Evolutionary conservation across 805 yeast genomes (phyloP), one percentile per base, ranked within the genome.

Genomic region (Metschnikowia gelsemii): DNA sequence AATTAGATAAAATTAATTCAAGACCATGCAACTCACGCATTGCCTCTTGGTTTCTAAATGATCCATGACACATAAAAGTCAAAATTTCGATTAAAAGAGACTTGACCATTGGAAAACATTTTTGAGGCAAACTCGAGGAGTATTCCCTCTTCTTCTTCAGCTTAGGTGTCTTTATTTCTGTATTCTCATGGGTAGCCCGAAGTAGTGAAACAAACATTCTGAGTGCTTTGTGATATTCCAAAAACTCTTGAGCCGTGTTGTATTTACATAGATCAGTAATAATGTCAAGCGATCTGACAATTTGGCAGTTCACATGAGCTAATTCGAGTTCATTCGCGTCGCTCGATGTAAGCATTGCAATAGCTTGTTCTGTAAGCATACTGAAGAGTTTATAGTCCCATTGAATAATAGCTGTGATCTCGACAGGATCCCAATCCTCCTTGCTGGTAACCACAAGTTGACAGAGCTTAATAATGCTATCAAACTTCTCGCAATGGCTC

Each of bases 1-100:
- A 90, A 48, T 82, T 84, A 6, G 90, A 84, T 18, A 91, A 66
- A 0, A 90, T 72, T 14, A 87, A 62, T 39, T 80, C 87, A 11
- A 91, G 59, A 0, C 88, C 95, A 33, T 84, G 86, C 0, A 69
- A 51, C 21, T 74, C 75, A 34, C 97, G 67, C 25, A 86, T 67
- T 31, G 63, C 58, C 42, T 90, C 91, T 57, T 91, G 96, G 4
- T 79, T 75, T 4, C 66, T 67, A 32, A 61, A 65, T 33, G 80
- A 73, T 0, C 73, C 66, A 48, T 73, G 73, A 0, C 76, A 71
- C 34, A 89, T 58, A 35, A 75, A 72, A 0, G 89, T 73, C 8
- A 90, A 59, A 0, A 83, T 71, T 51, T 85, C 90, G 20, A 89
- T 75, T 8, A 84, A 63, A 17, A 84, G 63, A 0, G 83, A 73